Conservation (phyloP, 192 early-diverging fungal genomes). For the Coemansia sp. region DNA sequence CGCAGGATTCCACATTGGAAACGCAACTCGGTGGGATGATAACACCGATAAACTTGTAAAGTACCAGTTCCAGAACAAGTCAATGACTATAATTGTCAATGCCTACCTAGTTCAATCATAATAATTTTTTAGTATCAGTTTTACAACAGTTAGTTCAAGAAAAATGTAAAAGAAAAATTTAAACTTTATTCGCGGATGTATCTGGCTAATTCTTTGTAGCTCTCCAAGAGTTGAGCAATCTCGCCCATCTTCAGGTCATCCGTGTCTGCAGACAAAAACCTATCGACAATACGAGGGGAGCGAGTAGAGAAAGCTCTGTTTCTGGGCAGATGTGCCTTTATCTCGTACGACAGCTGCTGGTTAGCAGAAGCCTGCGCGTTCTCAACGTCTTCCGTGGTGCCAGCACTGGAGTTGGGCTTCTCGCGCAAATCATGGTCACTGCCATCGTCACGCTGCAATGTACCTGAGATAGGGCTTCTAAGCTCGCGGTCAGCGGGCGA, state of each 20-base stretch:
- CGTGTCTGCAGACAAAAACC: slow-evolving; percentile 13
- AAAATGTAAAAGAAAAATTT: not conserved
- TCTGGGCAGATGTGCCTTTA: slow-evolving; percentile 38
- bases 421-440: not conserved
- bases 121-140: not conserved
- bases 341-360: slow-evolving; percentile 43
- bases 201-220: slow-evolving; percentile 44
- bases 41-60: slow-evolving; percentile 19
- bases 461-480: not conserved
- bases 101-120: slow-evolving; percentile 30
- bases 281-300: slow-evolving; percentile 9
- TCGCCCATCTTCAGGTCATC: slow-evolving; percentile 38
- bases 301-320: not conserved
- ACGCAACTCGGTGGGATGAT: slow-evolving; percentile 35
- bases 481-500: slow-evolving; percentile 35
- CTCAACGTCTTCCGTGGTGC: slow-evolving; percentile 20
- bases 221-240: slow-evolving; percentile 30
- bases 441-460: not conserved
- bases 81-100: slow-evolving; percentile 27
- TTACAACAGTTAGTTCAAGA: not conserved
- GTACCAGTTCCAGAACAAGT: slow-evolving; percentile 30
- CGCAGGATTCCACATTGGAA: slow-evolving; percentile 35
- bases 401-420: not conserved
- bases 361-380: slow-evolving; percentile 28
- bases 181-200: slow-evolving; percentile 18